These are phyloP conservation scores for Pythium utonaiense DNA, from an alignment of 352 stramenopile species.

Conservation along the genomic window DNA sequence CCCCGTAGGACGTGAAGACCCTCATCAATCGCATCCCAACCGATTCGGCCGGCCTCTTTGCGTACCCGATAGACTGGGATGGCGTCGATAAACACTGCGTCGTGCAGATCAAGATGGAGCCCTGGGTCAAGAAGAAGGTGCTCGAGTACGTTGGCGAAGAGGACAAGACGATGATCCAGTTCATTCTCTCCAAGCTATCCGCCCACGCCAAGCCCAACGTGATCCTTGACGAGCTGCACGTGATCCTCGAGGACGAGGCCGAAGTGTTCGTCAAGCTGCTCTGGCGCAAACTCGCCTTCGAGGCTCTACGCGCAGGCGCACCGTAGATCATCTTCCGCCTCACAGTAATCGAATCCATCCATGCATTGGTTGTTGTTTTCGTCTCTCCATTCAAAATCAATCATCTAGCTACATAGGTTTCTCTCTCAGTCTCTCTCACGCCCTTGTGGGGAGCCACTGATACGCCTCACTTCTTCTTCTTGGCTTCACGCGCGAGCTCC, in stretches of 20 bases:
- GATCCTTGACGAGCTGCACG: constrained; percentile 35
- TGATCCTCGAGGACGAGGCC: constrained; percentile 46
- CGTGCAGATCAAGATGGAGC: constrained; percentile 37
- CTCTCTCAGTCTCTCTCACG: too few relatives aligned
- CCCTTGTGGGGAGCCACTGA: too few relatives aligned
- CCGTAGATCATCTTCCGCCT: too few relatives aligned
- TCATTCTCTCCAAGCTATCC: constrained; percentile 40
- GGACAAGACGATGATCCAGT: constrained; percentile 39
- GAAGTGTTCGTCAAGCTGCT: constrained; percentile 49
- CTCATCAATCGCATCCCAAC: constrained; percentile 46
- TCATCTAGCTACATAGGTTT: background rate
- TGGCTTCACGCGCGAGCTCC: constrained; percentile 66
- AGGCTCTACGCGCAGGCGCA: constrained; percentile 28
- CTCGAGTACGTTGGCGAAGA: constrained; percentile 51
- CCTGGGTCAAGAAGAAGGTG: constrained; percentile 50
- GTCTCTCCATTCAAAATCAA: too few relatives aligned
- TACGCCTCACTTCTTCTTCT: constrained; percentile 65
- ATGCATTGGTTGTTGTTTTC: background rate
- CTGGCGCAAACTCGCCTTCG: constrained; percentile 55
- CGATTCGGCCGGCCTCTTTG: constrained; percentile 33
- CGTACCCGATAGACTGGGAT: constrained; percentile 37
- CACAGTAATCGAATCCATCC: background rate
- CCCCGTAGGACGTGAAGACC: constrained; percentile 32
- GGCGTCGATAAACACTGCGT: constrained; percentile 29
- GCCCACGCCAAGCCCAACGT: constrained; percentile 22